Evolutionary conservation across 192 early-diverging fungal species (phyloP).

Genomic region (Mortierella antarctica): DNA sequence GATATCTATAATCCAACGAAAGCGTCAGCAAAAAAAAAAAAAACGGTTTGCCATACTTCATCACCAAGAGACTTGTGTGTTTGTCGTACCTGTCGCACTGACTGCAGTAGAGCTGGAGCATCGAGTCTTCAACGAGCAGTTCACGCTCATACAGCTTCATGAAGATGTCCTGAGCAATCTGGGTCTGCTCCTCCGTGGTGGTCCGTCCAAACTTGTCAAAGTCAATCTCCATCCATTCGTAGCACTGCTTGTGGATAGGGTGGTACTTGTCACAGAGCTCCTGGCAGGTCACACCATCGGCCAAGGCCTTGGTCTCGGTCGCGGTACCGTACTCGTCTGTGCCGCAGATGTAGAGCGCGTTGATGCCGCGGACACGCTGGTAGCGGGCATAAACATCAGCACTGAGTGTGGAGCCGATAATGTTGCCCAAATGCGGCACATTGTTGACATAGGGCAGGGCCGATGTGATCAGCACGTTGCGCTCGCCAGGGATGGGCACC

Average conservation of each 20-base stretch:
- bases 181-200: constrained; percentile 89
- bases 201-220: constrained; percentile 98
- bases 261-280: constrained; percentile 98
- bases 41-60: neutral
- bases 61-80: constrained; percentile 10
- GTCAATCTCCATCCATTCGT: constrained; percentile 94
- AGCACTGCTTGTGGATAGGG: constrained; percentile 84
- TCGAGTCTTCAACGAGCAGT: constrained; percentile 75
- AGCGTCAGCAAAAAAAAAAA: neutral
- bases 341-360: constrained; percentile 94
- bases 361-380: constrained; percentile 88
- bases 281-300: constrained; percentile 90
- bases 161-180: constrained; percentile 94
- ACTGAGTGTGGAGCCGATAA: constrained; percentile 97
- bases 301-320: constrained; percentile 97
- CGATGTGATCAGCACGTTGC: constrained; percentile 95
- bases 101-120: constrained; percentile 93
- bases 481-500: constrained; percentile 70
- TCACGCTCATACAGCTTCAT: constrained; percentile 76
- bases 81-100: constrained; percentile 72
- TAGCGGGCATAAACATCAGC: constrained; percentile 98
- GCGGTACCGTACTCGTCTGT: constrained; percentile 99
- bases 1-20: constrained; percentile 66
- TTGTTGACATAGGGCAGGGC: constrained; percentile 99
- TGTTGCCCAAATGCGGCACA: constrained; percentile 98